Base-by-base conservation (phyloP, 2,329 filamentous ascomycete genomes). In the Xylariales sp. region DNA sequence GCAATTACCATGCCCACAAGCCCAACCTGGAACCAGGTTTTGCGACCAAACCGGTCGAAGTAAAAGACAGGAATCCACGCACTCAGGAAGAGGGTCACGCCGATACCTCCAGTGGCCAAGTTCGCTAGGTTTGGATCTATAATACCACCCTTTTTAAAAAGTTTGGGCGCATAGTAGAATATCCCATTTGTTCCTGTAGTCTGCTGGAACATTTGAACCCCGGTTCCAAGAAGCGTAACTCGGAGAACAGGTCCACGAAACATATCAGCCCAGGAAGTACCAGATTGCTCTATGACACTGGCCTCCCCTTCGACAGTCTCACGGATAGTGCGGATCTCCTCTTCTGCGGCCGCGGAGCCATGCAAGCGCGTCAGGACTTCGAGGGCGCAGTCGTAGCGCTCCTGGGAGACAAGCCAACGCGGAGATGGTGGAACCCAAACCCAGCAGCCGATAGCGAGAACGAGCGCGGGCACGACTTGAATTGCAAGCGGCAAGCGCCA, bases 321-420 rank as follows among this genome's bases (percentile, higher is more conserved):
- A 0, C 73, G 70, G 23, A 74, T 74, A 32, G 70, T 73, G 10
- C 59, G 83, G 62, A 90, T 89, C 78, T 90, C 89, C 18, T 87
- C 75, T 73, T 90, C 88, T 0, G 82, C 73, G 1, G 64, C 70
- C 28, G 62, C 71, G 16, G 73, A 73, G 16, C 74, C 74, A 49
- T 76, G 74, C n/a, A 75, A 58, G 5, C 72, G 67, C 1, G 74
- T 66, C 5, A 76, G 67, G 16, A 76, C 71, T 64, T 76, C 74
- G 16, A 70, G 71, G 5, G 74, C 73, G 43, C 74, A 76, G 1
- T 72, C 65, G 39, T 74, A 69, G 34, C 74, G 68, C 32, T 75
- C 71, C 52, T 75, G 61, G 9, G 72, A 59, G 7, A 73, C 74
- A 28, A 76, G 64, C 74, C 74, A 75, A 45, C 72, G 73, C 3